Conservation (phyloP, 2,329 filamentous ascomycete genomes). For the Fusarium virguliforme region DNA sequence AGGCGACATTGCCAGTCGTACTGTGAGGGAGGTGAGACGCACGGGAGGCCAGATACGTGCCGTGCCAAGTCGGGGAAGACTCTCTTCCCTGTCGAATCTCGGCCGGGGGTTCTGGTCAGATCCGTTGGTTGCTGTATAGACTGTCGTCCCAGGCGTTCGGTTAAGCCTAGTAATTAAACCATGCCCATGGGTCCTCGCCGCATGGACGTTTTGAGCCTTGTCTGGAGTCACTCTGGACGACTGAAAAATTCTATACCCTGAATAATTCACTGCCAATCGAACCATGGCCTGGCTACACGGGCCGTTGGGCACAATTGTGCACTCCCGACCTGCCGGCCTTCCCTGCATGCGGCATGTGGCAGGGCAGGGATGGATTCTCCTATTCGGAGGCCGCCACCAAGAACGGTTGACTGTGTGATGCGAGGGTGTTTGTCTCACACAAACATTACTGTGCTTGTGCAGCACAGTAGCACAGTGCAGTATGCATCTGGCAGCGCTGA, state of each 20-base stretch:
- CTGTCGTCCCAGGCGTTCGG: constrained; percentile 49
- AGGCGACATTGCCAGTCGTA: constrained; percentile 33
- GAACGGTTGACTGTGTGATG: constrained; percentile 13
- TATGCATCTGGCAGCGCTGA: constrained; percentile 18
- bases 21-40: constrained; percentile 23
- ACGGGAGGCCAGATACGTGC: background rate
- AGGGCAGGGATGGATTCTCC: constrained; percentile 18
- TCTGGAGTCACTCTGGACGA: background rate
- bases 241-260: constrained; percentile 12
- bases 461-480: background rate
- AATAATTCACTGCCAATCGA: constrained; percentile 7
- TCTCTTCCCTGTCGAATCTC: background rate
- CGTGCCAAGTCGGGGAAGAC: constrained; percentile 43
- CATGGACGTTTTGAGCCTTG: constrained; percentile 19
- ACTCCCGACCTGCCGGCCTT: constrained; percentile 13
- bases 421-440: background rate
- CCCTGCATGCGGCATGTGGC: constrained; percentile 32
- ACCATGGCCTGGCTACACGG: background rate
- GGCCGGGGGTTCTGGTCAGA: constrained; percentile 25
- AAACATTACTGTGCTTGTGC: background rate
- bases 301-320: constrained; percentile 37
- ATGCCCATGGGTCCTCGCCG: constrained; percentile 11
- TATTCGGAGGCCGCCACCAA: constrained; percentile 20
- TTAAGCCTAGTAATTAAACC: constrained; percentile 50
- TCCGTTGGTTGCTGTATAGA: constrained; percentile 11